A percentile compares a stretch with the other conserved stretches of the same genome.
These are phyloP conservation scores for Apophysomyces trapeziformis DNA, from an alignment of 371 early-diverging fungal species.

Conservation along the genomic window DNA sequence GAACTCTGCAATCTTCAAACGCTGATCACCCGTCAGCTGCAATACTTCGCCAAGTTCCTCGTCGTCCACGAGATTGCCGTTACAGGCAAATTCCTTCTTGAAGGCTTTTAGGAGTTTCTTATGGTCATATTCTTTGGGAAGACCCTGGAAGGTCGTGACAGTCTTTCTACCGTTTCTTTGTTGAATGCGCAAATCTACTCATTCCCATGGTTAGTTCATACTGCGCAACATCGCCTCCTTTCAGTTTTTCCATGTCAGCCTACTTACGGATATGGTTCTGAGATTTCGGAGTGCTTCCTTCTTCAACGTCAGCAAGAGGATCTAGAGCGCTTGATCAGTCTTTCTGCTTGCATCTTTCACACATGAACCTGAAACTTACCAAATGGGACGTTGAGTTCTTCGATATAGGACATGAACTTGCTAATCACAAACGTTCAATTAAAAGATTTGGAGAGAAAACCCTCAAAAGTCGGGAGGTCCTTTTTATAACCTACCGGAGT, in stretches of 20 bases:
- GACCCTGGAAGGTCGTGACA: slow-evolving; percentile 81
- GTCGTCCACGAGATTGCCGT: slow-evolving; percentile 93
- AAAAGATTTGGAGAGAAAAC: too few relatives aligned
- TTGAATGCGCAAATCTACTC: slow-evolving; percentile 93
- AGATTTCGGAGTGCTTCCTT: slow-evolving; percentile 58
- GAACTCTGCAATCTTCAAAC: slow-evolving; percentile 83
- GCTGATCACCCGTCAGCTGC: slow-evolving; percentile 96
- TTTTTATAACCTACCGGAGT: too few relatives aligned
- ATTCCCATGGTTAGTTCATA: slow-evolving; percentile 12
- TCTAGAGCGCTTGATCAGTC: slow-evolving; percentile 43
- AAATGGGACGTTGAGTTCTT: slow-evolving; percentile 29
- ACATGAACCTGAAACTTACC: slow-evolving; percentile 11
- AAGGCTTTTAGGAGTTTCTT: slow-evolving; percentile 93
- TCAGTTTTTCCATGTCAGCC: slow-evolving; percentile 7
- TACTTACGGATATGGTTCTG: slow-evolving; percentile 81
- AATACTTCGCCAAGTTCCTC: slow-evolving; percentile 89
- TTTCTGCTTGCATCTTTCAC: neutral
- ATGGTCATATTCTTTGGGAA: slow-evolving; percentile 85
- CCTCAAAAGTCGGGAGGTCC: too few relatives aligned
- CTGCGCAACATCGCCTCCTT: slow-evolving; percentile 1
- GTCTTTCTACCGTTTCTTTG: slow-evolving; percentile 98
- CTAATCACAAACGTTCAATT: too few relatives aligned
- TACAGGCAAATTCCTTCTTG: slow-evolving; percentile 97
- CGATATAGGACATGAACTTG: slow-evolving; percentile 10
- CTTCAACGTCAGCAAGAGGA: slow-evolving; percentile 84